Percentiles rank a stretch among this genome's conserved stretches.
These are phyloP conservation scores for Xylariaceae sp. DNA, from an alignment of 2,329 filamentous ascomycete genomes.

Conservation along the genomic window DNA sequence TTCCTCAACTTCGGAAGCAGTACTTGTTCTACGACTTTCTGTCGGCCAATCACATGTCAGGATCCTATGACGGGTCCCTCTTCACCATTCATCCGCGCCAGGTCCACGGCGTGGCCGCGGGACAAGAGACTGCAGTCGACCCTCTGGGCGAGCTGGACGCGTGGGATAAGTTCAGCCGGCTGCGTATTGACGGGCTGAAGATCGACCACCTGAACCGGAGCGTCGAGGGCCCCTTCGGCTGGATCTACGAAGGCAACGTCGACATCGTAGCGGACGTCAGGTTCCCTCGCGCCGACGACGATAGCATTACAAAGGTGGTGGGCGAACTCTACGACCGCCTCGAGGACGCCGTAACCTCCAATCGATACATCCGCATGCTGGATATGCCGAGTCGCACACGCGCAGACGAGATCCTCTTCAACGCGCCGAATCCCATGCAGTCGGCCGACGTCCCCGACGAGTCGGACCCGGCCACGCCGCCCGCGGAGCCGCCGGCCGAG, in stretches of 20 bases:
- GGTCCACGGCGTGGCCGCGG: slow-evolving; percentile 69
- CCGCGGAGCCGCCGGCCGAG: slow-evolving; percentile 3
- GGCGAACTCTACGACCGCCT: slow-evolving; percentile 95
- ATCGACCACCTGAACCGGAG: slow-evolving; percentile 95
- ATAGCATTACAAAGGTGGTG: slow-evolving; percentile 88
- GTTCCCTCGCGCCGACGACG: slow-evolving; percentile 81
- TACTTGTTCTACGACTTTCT: slow-evolving; percentile 98
- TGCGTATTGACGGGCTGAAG: slow-evolving; percentile 86
- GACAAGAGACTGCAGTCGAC: slow-evolving; percentile 48
- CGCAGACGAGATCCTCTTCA: slow-evolving; percentile 15
- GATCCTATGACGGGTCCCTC: slow-evolving; percentile 87
- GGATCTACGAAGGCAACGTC: slow-evolving; percentile 96
- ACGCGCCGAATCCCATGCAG: slow-evolving; percentile 11
- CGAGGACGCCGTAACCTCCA: slow-evolving; percentile 82
- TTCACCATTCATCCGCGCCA: slow-evolving; percentile 96
- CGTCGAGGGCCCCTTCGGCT: slow-evolving; percentile 88
- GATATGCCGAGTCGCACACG: slow-evolving; percentile 35
- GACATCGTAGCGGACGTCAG: slow-evolving; percentile 95
- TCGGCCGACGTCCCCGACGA: slow-evolving; percentile 9
- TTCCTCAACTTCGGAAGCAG: slow-evolving; percentile 86
- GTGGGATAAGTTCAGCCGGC: slow-evolving; percentile 93
- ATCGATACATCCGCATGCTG: slow-evolving; percentile 55
- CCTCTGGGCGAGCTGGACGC: slow-evolving; percentile 58
- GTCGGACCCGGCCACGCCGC: slow-evolving; percentile 4
- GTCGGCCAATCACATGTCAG: slow-evolving; percentile 91